phyloP scores from a whole-genome alignment of 257 asterid species.

The Fraxinus pennsylvanica region DNA sequence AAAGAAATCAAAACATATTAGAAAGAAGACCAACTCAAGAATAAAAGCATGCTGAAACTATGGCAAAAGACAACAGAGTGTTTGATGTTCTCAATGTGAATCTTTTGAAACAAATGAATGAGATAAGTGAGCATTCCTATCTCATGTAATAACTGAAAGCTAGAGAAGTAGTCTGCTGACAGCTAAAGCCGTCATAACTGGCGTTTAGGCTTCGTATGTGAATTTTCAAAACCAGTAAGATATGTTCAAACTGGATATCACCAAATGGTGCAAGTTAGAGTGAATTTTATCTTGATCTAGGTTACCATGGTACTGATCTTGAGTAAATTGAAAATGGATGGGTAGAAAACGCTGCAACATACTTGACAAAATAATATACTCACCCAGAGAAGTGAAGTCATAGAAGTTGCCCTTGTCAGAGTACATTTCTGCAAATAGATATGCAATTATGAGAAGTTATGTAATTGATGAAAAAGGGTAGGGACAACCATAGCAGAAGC shows the following conservation, averaged over 20 bases:
- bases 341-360: neutral
- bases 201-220: neutral
- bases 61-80: conserved; percentile 9
- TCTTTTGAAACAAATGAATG: neutral
- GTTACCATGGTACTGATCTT: neutral
- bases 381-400: conserved; percentile 68
- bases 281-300: neutral
- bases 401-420: conserved; percentile 66
- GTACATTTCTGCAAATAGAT: conserved; percentile 53
- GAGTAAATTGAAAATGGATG: too few species aligned
- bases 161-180: neutral
- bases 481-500: neutral
- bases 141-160: too few species aligned
- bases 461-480: neutral
- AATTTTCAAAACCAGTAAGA: neutral
- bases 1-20: conserved; percentile 18
- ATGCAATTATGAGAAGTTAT: neutral
- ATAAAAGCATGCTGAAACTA: conserved; percentile 16
- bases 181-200: neutral
- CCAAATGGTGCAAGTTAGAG: neutral
- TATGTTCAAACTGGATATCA: conserved; percentile 2
- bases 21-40: conserved; percentile 10
- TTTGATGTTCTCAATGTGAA: neutral
- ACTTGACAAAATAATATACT: conserved; percentile 22
- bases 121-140: too few species aligned